Percentiles rank a stretch among this genome's conserved stretches.
Evolutionary conservation across 2,329 filamentous ascomycete species (phyloP).

Genomic region (Arthrobotrys sphaeroides): DNA sequence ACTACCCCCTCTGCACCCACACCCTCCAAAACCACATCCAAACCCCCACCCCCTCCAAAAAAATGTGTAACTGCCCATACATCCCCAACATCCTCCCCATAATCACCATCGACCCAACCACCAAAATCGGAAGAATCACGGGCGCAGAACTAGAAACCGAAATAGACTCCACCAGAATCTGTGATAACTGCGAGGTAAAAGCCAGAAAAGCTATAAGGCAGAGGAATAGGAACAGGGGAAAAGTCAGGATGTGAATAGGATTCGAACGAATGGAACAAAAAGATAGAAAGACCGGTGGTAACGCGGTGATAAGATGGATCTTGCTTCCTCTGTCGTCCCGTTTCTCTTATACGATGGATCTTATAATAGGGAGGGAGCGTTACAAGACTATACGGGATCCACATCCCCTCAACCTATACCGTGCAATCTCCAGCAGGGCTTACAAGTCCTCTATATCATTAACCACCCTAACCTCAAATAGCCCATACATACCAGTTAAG

Average conservation of each 20-base stretch:
- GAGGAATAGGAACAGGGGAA: background rate
- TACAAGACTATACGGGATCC: too few relatives aligned
- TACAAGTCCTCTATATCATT: too few relatives aligned
- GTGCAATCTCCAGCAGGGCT: too few relatives aligned
- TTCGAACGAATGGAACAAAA: too few relatives aligned
- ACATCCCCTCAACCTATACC: too few relatives aligned
- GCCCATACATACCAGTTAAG: too few relatives aligned
- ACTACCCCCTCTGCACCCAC: constrained; percentile 29
- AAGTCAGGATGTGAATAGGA: background rate
- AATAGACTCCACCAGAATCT: constrained; percentile 57
- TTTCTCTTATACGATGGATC: too few relatives aligned
- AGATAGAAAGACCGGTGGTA: too few relatives aligned
- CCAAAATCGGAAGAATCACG: background rate
- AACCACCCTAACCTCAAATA: too few relatives aligned
- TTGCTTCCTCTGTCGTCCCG: too few relatives aligned
- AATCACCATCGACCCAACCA: background rate
- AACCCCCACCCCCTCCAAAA: background rate
- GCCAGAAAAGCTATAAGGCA: constrained; percentile 62
- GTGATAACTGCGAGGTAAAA: constrained; percentile 76
- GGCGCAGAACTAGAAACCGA: background rate
- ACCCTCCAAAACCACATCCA: constrained; percentile 16
- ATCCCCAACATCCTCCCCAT: constrained; percentile 19
- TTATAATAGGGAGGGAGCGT: too few relatives aligned
- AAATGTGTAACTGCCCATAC: constrained; percentile 22
- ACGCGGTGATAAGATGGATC: too few relatives aligned